These are phyloP conservation scores for Debaryomyces sp. DNA, from an alignment of 1,139 yeast genomes.

Conservation along the genomic window DNA sequence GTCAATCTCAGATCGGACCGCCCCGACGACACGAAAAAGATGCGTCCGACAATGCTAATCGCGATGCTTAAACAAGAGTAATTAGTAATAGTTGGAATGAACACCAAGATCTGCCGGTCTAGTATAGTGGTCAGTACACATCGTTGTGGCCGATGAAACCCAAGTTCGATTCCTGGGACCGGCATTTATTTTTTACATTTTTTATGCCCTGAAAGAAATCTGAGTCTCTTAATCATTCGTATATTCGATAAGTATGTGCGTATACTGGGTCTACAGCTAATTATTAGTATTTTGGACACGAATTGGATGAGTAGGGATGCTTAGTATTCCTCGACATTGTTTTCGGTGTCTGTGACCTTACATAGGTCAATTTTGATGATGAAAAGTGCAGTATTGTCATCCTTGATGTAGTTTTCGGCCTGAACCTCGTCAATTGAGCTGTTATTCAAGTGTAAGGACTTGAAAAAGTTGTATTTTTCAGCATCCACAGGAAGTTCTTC, in stretches of 20 bases:
- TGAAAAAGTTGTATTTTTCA: conserved; percentile 57
- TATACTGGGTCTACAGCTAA: not conserved
- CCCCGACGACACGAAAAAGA: not conserved
- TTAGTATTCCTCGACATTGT: conserved; percentile 57
- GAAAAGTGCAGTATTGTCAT: conserved; percentile 65
- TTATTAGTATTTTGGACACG: not conserved
- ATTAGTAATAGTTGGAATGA: not conserved
- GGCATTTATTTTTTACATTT: conserved; percentile 33
- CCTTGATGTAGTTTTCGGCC: conserved; percentile 49
- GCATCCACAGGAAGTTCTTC: conserved; percentile 34
- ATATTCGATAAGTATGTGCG: not conserved
- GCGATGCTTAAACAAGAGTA: not conserved
- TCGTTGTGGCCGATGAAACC: conserved; percentile 61
- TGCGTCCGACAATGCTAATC: not conserved
- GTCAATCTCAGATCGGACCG: not conserved
- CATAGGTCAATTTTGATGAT: conserved; percentile 66
- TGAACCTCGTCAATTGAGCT: conserved; percentile 73
- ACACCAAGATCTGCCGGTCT: conserved; percentile 28
- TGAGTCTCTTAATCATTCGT: not conserved
- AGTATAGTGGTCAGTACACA: conserved; percentile 58
- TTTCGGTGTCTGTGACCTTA: conserved; percentile 79
- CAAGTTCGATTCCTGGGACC: conserved; percentile 62
- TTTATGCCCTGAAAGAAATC: not conserved
- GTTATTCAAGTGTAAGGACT: conserved; percentile 58
- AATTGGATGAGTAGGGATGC: not conserved